Evolutionary conservation across 179 eudicot species (phyloP).

Genomic region (Patellifolia procumbens): DNA sequence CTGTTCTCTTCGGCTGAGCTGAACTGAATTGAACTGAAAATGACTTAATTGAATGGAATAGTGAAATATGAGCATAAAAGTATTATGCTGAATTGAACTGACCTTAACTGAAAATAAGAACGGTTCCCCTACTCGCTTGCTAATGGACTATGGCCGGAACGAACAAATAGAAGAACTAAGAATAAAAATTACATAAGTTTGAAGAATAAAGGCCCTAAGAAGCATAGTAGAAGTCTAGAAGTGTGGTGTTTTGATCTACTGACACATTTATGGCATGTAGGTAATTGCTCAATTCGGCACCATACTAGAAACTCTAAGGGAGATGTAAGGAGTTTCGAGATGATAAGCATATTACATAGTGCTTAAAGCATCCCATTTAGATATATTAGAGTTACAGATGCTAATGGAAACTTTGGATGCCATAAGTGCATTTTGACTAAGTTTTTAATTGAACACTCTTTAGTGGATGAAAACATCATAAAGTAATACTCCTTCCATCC

Average conservation of each 20-base stretch:
- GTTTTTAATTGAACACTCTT: no score
- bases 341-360: background rate
- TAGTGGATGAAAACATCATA: background rate
- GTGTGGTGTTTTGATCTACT: background rate
- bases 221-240: background rate
- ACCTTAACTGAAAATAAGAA: no score
- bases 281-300: background rate
- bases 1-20: no score
- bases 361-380: background rate
- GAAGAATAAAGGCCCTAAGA: no score
- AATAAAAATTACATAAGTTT: no score
- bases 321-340: background rate
- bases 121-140: no score
- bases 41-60: no score
- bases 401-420: background rate
- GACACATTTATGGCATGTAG: background rate
- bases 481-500: background rate
- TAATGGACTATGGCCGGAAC: no score
- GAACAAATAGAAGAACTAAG: no score
- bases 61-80: no score
- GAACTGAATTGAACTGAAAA: no score
- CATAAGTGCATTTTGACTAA: background rate
- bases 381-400: background rate
- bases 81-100: no score
- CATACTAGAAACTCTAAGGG: background rate